Evolutionary conservation across 176 grass and related monocot species (phyloP).

Genomic region (Pharus latifolius): DNA sequence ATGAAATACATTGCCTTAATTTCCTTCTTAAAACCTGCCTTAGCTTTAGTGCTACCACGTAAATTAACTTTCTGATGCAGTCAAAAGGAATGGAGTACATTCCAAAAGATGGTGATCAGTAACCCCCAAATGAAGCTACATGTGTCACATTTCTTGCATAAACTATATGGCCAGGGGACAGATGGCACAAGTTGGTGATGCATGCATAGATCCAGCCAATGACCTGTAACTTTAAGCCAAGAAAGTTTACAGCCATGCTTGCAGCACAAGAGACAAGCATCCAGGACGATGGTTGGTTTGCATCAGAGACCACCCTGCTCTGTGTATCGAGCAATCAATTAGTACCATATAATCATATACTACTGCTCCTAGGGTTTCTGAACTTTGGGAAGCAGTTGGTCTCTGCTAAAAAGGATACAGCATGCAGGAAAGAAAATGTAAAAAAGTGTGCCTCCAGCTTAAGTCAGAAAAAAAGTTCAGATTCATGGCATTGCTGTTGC

Average conservation of each 20-base stretch:
- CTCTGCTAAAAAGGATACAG: background rate
- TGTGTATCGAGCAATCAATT: background rate
- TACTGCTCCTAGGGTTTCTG: background rate
- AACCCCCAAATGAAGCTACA: background rate
- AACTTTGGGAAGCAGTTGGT: background rate
- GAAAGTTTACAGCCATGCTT: background rate
- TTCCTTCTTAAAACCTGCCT: too few relatives aligned
- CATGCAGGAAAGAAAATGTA: background rate
- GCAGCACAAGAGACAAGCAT: background rate
- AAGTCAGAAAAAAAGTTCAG: background rate
- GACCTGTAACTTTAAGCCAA: background rate
- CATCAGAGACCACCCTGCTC: background rate
- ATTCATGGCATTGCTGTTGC: background rate
- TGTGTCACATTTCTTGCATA: background rate
- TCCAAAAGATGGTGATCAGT: background rate
- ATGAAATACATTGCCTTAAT: too few relatives aligned
- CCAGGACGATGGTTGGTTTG: background rate
- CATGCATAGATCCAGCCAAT: background rate
- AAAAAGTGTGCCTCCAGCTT: background rate
- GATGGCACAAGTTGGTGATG: constrained; percentile 19
- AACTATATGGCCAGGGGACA: background rate
- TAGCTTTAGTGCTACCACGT: too few relatives aligned
- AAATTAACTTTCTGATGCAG: too few relatives aligned
- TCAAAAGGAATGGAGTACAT: background rate
- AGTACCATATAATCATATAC: background rate